These are phyloP conservation scores for Neurospora sp. DNA, from an alignment of 495 filamentous ascomycete genomes.

Conservation along the genomic window DNA sequence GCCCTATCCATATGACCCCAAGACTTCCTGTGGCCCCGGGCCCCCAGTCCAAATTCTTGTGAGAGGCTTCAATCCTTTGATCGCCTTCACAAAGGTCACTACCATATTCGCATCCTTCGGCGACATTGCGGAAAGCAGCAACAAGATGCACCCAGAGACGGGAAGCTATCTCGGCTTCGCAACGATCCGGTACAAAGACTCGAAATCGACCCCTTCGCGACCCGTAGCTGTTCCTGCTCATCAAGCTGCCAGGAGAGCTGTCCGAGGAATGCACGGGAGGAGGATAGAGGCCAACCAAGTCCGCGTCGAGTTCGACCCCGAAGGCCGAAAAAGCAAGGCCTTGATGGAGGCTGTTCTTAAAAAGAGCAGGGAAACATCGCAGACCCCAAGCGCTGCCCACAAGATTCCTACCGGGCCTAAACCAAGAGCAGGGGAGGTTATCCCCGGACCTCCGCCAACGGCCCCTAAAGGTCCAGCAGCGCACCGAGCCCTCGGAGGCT, in stretches of 20 bases:
- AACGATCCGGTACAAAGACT: conserved; percentile 79
- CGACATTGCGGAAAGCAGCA: conserved; percentile 78
- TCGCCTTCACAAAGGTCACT: conserved; percentile 65
- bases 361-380: conserved; percentile 42
- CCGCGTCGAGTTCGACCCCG: conserved; percentile 76
- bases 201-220: conserved; percentile 34
- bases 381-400: conserved; percentile 14
- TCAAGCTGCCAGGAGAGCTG: conserved; percentile 69
- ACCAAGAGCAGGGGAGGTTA: conserved; percentile 21
- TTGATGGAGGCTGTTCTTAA: conserved; percentile 63
- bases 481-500: conserved; percentile 28
- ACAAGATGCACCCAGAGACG: conserved; percentile 84
- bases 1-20: conserved; percentile 66
- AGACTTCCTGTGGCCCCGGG: conserved; percentile 75
- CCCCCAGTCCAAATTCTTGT: conserved; percentile 85
- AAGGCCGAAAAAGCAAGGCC: conserved; percentile 67
- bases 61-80: conserved; percentile 86
- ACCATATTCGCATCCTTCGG: conserved; percentile 78
- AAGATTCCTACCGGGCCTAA: conserved; percentile 32
- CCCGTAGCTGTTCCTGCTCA: conserved; percentile 51
- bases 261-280: conserved; percentile 53
- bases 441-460: conserved; percentile 60
- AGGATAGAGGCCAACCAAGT: conserved; percentile 65
- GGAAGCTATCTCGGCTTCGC: conserved; percentile 90
- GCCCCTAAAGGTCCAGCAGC: conserved; percentile 83